Conservation (phyloP, 2,329 filamentous ascomycete genomes). For the Atkinsonella texensis region DNA sequence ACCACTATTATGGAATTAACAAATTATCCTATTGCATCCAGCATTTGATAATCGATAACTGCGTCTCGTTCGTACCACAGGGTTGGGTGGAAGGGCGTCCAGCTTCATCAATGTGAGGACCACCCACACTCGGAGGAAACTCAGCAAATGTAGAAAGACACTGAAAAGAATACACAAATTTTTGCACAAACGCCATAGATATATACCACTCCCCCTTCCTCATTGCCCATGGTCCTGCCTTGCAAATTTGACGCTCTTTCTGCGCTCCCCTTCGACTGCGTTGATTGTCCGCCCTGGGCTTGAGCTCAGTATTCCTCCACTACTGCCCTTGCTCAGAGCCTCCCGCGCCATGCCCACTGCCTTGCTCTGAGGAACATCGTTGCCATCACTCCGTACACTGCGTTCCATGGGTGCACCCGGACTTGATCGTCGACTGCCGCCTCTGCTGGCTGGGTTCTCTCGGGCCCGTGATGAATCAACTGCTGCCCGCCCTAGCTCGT, state of each 20-base stretch:
- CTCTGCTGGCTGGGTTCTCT: conserved; percentile 12
- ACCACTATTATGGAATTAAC: no score
- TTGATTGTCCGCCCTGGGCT: conserved; percentile 31
- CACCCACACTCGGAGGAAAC: no score
- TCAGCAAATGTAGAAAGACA: no score
- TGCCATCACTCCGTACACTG: conserved; percentile 30
- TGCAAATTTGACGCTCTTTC: conserved; percentile 55
- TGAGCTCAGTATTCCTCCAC: conserved; percentile 32
- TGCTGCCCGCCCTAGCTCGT: conserved; percentile 39
- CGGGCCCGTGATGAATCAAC: conserved; percentile 24
- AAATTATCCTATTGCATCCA: no score
- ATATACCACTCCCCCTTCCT: no score
- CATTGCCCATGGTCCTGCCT: conserved; percentile 16
- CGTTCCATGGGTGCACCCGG: conserved; percentile 10
- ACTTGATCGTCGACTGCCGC: conserved; percentile 13
- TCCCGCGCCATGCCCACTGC: conserved; percentile 50
- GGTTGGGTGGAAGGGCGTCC: no score
- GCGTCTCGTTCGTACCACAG: no score
- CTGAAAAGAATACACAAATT: no score
- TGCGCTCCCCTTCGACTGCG: conserved; percentile 36
- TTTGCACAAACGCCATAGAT: no score
- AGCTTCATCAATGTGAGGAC: no score
- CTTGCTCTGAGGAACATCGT: conserved; percentile 45
- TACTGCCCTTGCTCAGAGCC: conserved; percentile 26
- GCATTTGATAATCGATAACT: no score